phyloP scores from a whole-genome alignment of 306 rosid genomes.

The Crotalaria pallida region DNA sequence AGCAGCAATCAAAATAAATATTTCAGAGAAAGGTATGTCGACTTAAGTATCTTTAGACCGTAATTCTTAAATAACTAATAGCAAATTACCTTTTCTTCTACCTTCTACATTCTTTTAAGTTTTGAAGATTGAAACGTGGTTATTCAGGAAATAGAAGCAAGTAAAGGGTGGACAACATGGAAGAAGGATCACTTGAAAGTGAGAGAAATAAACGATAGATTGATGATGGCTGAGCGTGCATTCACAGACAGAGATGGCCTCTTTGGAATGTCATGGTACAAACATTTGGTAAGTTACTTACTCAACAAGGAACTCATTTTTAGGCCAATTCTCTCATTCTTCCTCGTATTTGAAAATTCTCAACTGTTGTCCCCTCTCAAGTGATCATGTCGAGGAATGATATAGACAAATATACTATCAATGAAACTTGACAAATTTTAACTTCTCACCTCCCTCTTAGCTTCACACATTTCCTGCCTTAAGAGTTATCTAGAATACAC shows the following conservation, averaged over 20 bases:
- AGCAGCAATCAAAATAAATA: constrained; percentile 42
- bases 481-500: background rate
- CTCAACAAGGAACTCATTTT: background rate
- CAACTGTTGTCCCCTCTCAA: too few species aligned
- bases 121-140: background rate
- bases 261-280: constrained; percentile 56
- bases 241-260: constrained; percentile 67
- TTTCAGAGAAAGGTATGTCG: constrained; percentile 50
- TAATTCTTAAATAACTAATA: background rate
- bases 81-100: background rate
- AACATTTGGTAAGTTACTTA: constrained; percentile 57
- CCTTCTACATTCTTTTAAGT: background rate
- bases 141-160: constrained; percentile 44
- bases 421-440: too few species aligned
- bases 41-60: background rate
- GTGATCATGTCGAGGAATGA: too few species aligned
- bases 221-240: constrained; percentile 71
- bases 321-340: background rate
- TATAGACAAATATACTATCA: too few species aligned
- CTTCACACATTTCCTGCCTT: too few species aligned
- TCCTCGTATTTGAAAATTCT: background rate
- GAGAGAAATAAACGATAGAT: constrained; percentile 64
- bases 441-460: too few species aligned
- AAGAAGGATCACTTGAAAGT: constrained; percentile 38
- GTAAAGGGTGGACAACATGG: constrained; percentile 39